phyloP scores from a whole-genome alignment of 129 eudicot species.

The Artemisia tridentata region DNA sequence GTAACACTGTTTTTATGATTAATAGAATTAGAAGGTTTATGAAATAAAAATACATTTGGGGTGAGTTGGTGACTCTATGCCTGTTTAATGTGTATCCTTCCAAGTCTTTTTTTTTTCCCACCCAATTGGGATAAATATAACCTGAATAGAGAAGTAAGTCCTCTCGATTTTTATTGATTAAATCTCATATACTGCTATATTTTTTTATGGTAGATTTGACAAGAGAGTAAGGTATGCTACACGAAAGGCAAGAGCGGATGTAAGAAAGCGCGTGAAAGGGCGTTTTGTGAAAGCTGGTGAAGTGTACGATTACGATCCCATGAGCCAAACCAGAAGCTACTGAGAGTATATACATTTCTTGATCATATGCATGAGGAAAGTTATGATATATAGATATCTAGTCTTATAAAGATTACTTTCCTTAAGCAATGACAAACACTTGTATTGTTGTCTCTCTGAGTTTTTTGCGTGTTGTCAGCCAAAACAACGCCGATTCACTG shows the following conservation, averaged over 20 bases:
- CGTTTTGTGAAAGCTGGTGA: conserved; percentile 89
- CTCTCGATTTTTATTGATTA: neutral
- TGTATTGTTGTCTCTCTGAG: conserved; percentile 23
- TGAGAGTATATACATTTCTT: conserved; percentile 35
- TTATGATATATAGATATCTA: conserved; percentile 24
- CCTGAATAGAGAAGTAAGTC: neutral
- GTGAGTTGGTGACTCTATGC: neutral
- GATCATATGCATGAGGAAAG: conserved; percentile 32
- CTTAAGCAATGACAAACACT: conserved; percentile 18
- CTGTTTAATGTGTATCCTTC: neutral
- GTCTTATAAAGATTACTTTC: conserved; percentile 30
- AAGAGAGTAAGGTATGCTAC: conserved; percentile 80
- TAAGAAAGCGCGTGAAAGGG: conserved; percentile 83
- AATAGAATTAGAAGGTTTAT: neutral
- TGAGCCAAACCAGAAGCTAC: conserved; percentile 62
- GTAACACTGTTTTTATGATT: no score
- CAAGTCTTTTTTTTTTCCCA: neutral
- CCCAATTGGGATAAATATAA: neutral
- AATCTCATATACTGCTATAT: neutral
- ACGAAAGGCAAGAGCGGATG: conserved; percentile 88
- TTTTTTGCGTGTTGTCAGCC: conserved; percentile 21
- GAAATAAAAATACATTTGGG: neutral
- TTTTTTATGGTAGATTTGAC: conserved; percentile 50
- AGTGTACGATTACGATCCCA: conserved; percentile 74
- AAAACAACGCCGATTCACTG: conserved; percentile 6